These are phyloP conservation scores for Agapanthus africanus DNA, from an alignment of 106 monocot species.

Conservation along the genomic window DNA sequence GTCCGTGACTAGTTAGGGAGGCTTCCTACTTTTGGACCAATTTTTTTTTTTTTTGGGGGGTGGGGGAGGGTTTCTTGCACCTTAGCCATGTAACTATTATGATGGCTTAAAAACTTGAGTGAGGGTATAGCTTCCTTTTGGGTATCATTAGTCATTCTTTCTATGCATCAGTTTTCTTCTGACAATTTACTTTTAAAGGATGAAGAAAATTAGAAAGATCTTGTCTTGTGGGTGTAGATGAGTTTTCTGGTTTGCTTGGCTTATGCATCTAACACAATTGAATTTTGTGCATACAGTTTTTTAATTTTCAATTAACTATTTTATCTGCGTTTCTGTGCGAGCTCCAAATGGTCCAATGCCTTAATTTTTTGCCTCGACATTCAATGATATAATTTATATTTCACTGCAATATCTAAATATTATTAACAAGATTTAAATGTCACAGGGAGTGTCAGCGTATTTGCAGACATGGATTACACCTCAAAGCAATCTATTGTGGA, in stretches of 20 bases:
- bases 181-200: neutral
- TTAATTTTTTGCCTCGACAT: neutral
- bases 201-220: neutral
- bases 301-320: neutral
- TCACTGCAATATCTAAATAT: neutral
- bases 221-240: neutral
- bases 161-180: neutral
- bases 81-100: neutral
- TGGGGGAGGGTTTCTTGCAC: too few species aligned
- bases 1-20: too few species aligned
- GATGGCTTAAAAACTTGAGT: neutral
- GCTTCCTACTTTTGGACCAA: too few species aligned
- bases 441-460: slow-evolving; percentile 2
- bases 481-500: slow-evolving; percentile 11
- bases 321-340: neutral
- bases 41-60: too few species aligned
- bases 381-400: neutral
- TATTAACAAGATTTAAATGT: neutral
- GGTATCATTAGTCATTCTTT: neutral
- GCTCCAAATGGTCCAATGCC: neutral
- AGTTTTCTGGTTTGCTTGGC: neutral
- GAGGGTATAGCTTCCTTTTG: too few species aligned
- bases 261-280: neutral
- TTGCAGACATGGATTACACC: slow-evolving; percentile 7
- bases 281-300: neutral